Percentiles rank a stretch among this genome's conserved stretches.
Evolutionary conservation across 805 yeast species (phyloP).

Genomic region (Saccharomycopsis sp.): DNA sequence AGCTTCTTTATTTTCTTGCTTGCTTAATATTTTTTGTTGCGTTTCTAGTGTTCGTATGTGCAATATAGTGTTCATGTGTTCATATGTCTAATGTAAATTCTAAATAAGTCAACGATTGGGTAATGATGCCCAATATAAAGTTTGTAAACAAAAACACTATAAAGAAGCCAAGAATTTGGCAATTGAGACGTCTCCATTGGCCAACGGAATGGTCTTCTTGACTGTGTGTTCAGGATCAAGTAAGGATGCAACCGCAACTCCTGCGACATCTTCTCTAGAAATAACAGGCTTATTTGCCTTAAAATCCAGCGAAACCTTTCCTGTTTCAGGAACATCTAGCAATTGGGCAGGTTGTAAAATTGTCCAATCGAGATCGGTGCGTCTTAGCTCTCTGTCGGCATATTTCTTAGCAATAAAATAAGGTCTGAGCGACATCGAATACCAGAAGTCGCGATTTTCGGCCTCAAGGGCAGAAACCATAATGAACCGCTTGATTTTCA

Average conservation of each 20-base stretch:
- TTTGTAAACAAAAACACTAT: too few species aligned
- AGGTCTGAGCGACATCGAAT: slow-evolving; percentile 33
- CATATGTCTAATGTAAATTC: too few species aligned
- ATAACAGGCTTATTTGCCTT: slow-evolving; percentile 25
- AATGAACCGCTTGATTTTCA: slow-evolving; percentile 39
- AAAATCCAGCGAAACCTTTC: slow-evolving; percentile 30
- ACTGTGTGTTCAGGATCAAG: slow-evolving; percentile 33
- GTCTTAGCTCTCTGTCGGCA: slow-evolving; percentile 44
- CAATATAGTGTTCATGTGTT: too few species aligned
- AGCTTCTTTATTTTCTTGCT: not conserved
- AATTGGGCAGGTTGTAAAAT: slow-evolving; percentile 50
- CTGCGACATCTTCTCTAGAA: slow-evolving; percentile 52
- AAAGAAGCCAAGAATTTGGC: slow-evolving; percentile 4
- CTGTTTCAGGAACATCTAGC: slow-evolving; percentile 36
- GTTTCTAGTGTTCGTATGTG: not conserved
- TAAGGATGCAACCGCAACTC: slow-evolving; percentile 34
- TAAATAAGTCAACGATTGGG: too few species aligned
- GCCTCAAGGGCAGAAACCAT: slow-evolving; percentile 53
- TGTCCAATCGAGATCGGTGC: slow-evolving; percentile 43
- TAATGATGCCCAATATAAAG: too few species aligned
- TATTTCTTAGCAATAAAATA: slow-evolving; percentile 58
- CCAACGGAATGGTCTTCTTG: slow-evolving; percentile 38
- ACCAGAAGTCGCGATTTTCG: slow-evolving; percentile 42
- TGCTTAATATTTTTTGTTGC: not conserved
- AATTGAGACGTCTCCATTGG: slow-evolving; percentile 33